Evolutionary conservation across 305 asterid species (phyloP), one percentile per base, ranked within the genome.

Genomic region (Withania somnifera): DNA sequence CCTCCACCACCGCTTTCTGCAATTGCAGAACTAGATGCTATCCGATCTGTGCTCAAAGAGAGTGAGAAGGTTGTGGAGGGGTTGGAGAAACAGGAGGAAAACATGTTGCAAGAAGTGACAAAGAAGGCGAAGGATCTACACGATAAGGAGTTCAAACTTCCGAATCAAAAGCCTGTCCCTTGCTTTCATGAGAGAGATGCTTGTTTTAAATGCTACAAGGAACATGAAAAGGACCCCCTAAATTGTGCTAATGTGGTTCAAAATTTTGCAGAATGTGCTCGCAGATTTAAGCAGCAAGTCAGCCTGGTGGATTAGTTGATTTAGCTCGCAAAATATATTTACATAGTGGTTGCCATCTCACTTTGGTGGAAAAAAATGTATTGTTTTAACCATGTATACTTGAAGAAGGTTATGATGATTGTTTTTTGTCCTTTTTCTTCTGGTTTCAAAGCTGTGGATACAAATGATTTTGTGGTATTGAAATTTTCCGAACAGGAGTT

Each of bases 111-210:
- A 81, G 98, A 96, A 91, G 98, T 94, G 38, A 90, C 95, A 84
- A 90, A 91, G 77, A 91, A 93, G 84, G 98, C 98, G 8, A 96
- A 92, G 89, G 97, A 93, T 80, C 97, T 96, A 47, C 98, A 92
- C 17, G 99, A 91, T 52, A 92, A 91, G 84, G 99, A 96, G 88
- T 94, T 94, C 86, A 93, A 93, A 90, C 95, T 94, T 81, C 99
- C 99, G 8, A 73, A 82, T 77, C 89, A 86, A 82, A 90, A 87
- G 86, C 98, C 94, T 3, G 63, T 90, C 87, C 97, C 93, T 15
- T 96, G 99, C 84, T 84, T 88, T 83, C 91, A 89, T 30, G 91
- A 90, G 89, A 89, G 84, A 77, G 91, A 93, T 82, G 94, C 93
- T 8, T 90, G 95, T 81, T 47, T 86, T 81, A 89, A 92, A 85